Conservation (phyloP, 805 yeast genomes). For the Zygotorulaspora chibaensis region DNA sequence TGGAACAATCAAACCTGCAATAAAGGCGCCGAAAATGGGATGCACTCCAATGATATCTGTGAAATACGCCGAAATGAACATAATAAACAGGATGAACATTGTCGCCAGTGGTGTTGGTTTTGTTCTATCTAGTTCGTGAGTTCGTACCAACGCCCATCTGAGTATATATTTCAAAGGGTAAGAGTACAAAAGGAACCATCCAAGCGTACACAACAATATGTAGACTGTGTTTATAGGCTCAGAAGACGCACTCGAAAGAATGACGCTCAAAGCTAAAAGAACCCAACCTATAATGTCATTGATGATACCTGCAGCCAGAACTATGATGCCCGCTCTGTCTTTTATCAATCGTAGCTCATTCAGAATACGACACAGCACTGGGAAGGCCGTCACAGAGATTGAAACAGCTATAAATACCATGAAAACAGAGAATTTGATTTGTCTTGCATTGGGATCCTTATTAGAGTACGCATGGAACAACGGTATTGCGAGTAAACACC, state of each 20-base stretch:
- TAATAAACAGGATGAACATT: conserved; percentile 49
- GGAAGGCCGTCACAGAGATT: conserved; percentile 80
- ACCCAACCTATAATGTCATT: conserved; percentile 83
- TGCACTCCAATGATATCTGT: conserved; percentile 85
- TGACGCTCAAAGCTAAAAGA: conserved; percentile 67
- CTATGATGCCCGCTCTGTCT: conserved; percentile 67
- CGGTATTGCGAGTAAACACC: conserved; percentile 67
- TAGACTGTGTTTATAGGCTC: conserved; percentile 63
- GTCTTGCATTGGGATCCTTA: conserved; percentile 29
- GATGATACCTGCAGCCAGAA: conserved; percentile 77
- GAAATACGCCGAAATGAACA: conserved; percentile 65
- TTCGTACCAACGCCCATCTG: conserved; percentile 42
- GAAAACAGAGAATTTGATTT: conserved; percentile 61
- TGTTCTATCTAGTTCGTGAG: conserved; percentile 56
- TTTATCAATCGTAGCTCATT: conserved; percentile 67
- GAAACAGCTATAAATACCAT: conserved; percentile 83
- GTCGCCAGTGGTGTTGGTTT: conserved; percentile 60
- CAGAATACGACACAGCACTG: conserved; percentile 74
- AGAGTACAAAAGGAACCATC: conserved; percentile 60
- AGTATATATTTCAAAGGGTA: conserved; percentile 54
- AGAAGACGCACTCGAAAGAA: conserved; percentile 67
- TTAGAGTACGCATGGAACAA: conserved; percentile 52
- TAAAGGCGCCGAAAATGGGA: conserved; percentile 81
- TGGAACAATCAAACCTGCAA: conserved; percentile 72
- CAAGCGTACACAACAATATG: conserved; percentile 59